Percentiles rank a stretch among this genome's conserved stretches.
Evolutionary conservation across 257 asterid species (phyloP).

Genomic region (Buddleja alternifolia): DNA sequence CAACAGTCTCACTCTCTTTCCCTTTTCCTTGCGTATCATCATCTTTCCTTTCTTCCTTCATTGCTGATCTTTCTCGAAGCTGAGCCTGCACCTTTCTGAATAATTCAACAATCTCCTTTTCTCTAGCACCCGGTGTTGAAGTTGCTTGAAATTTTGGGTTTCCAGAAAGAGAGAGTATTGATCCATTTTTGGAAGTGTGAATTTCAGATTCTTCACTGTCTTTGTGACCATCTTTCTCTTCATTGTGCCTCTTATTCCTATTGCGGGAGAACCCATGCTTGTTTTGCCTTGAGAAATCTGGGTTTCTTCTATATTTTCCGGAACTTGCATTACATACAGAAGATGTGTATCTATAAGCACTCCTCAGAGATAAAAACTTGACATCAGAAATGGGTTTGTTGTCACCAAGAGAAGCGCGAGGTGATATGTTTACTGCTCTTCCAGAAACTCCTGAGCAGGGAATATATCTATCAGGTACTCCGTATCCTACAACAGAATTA

Average conservation of each 20-base stretch:
- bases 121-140: slow-evolving; percentile 81
- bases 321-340: slow-evolving; percentile 63
- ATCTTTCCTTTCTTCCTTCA: slow-evolving; percentile 73
- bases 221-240: slow-evolving; percentile 62
- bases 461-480: slow-evolving; percentile 56
- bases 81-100: slow-evolving; percentile 95
- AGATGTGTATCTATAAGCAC: slow-evolving; percentile 43
- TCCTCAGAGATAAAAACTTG: slow-evolving; percentile 44
- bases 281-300: slow-evolving; percentile 73
- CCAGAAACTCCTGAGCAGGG: slow-evolving; percentile 65
- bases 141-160: slow-evolving; percentile 67
- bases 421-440: slow-evolving; percentile 52
- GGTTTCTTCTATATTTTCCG: slow-evolving; percentile 64
- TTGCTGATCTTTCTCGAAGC: slow-evolving; percentile 77
- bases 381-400: slow-evolving; percentile 34
- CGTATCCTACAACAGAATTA: slow-evolving; percentile 56
- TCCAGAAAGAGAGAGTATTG: slow-evolving; percentile 54
- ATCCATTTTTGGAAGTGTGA: slow-evolving; percentile 73
- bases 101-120: slow-evolving; percentile 87
- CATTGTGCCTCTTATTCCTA: slow-evolving; percentile 59
- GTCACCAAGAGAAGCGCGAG: not conserved
- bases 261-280: slow-evolving; percentile 72
- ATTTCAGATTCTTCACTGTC: slow-evolving; percentile 68
- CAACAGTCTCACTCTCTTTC: slow-evolving; percentile 92
- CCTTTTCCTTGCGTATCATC: slow-evolving; percentile 62